Evolutionary conservation across 192 early-diverging fungal genomes (phyloP).

Genomic region (Thamnidium elegans): DNA sequence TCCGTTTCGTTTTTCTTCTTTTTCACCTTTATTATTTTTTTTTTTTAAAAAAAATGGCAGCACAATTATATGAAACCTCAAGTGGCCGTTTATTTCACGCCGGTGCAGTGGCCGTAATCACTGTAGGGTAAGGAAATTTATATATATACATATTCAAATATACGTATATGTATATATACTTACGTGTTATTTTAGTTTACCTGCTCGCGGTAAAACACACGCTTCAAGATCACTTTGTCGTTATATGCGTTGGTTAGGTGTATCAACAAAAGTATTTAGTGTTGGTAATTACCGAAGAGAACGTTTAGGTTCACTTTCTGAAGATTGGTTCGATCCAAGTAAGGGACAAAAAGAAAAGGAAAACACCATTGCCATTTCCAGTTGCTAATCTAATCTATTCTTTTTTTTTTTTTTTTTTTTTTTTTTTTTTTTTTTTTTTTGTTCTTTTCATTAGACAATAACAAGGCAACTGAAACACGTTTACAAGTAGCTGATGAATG

Average conservation of each 20-base stretch:
- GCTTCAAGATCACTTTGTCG: conserved; percentile 77
- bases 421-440: no score
- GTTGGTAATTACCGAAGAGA: conserved; percentile 95
- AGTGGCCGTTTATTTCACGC: conserved; percentile 79
- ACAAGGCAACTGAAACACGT: conserved; percentile 44
- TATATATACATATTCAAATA: no score
- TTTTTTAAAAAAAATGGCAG: conserved; percentile 38
- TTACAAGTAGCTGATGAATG: conserved; percentile 61
- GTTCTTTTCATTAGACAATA: conserved; percentile 40
- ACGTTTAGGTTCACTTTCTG: conserved; percentile 60
- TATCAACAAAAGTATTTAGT: conserved; percentile 88
- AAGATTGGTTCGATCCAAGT: conserved; percentile 81
- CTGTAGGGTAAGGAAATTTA: conserved; percentile 55
- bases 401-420: background rate
- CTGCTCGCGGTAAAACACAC: conserved; percentile 94
- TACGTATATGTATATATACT: no score
- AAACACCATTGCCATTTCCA: background rate
- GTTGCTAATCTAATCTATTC: background rate
- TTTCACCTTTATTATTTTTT: background rate
- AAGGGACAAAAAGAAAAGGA: conserved; percentile 9
- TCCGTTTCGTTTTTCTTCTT: background rate
- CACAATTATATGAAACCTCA: conserved; percentile 75
- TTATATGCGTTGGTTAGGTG: conserved; percentile 95
- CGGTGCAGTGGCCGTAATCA: conserved; percentile 73
- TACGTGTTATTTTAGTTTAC: no score